Evolutionary conservation across 129 eudicot genomes (phyloP), one percentile per base, ranked within the genome.

Genomic region (Gnaphalium uliginosum): DNA sequence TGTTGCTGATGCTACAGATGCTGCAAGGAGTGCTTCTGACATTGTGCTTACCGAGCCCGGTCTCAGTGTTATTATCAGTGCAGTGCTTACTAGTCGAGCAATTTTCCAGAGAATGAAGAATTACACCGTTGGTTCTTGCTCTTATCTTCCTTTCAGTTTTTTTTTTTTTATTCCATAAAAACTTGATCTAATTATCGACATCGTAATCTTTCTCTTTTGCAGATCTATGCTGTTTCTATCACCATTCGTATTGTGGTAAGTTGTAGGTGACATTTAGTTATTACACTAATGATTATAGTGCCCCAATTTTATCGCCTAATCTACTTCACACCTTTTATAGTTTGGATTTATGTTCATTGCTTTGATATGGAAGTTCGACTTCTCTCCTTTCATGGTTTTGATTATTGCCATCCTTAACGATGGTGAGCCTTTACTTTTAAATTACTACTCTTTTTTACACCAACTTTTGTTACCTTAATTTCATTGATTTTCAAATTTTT

Each of bases 171-270:
- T 25, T 26, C 33, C n/a, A 41, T 43, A 25, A 23, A 43, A 72
- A 29, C 4, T 2, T 29, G 14, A 53, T 22, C 19, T 73, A 64
- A 18, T 39, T 25, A 4, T 65, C 37, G 64, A 56, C 54, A 26
- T 29, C 29, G 70, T 39, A 33, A 23, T 51, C 8, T 78, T 29
- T 57, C 53, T 6, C 24, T 83, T 72, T 78, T 35, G 32, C 88
- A 93, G 98, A 93, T 93, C 64, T 93, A 93, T 82, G 98, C 98
- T 3, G 98, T 93, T 4, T 93, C 98, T 72, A 93, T 93, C 84
- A 93, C 98, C 66, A 93, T 93, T 64, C 98, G 98, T 93, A 88
- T 93, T 26, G 98, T 93, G 98, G 98, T 93, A 90, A 74, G 96
- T 93, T 76, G n/a, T 37, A 18, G 26, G 53, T 69, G 58, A 25